Evolutionary conservation across 352 stramenopile genomes (phyloP).

Genomic region (Phytophthora tubulina): DNA sequence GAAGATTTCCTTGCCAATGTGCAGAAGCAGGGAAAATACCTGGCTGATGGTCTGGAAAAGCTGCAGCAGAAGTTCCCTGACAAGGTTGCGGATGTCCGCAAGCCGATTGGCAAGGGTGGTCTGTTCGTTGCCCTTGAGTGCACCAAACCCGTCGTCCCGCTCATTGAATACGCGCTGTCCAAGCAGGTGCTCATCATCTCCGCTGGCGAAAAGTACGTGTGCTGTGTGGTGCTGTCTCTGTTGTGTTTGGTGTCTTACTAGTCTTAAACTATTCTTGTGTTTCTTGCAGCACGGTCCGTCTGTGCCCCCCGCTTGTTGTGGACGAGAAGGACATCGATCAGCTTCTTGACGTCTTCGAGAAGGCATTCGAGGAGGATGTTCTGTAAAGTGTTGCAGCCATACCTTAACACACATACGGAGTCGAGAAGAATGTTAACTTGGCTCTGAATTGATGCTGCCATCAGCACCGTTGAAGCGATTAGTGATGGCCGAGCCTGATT

Average conservation of each 20-base stretch:
- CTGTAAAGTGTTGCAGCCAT: conserved; percentile 43
- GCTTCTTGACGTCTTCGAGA: conserved; percentile 74
- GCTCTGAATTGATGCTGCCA: conserved; percentile 22
- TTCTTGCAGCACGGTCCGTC: conserved; percentile 67
- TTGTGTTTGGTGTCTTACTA: conserved; percentile 10
- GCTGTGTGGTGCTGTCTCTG: neutral
- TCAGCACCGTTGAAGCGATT: conserved; percentile 6
- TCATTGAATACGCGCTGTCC: conserved; percentile 75
- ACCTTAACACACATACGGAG: conserved; percentile 16
- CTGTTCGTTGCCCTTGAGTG: conserved; percentile 87
- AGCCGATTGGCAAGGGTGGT: conserved; percentile 72
- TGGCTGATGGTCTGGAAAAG: conserved; percentile 63
- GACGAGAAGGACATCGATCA: conserved; percentile 84
- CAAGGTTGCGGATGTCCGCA: conserved; percentile 76
- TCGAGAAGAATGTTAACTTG: conserved; percentile 18
- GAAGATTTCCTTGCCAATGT: conserved; percentile 76
- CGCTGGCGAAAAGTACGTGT: conserved; percentile 80
- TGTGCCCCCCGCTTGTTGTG: conserved; percentile 87
- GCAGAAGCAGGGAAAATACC: conserved; percentile 73
- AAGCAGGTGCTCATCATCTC: conserved; percentile 88
- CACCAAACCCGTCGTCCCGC: conserved; percentile 61
- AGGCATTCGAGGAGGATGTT: conserved; percentile 67
- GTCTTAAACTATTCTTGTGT: conserved; percentile 17
- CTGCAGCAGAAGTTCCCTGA: conserved; percentile 79
- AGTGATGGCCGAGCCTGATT: neutral